Conservation (phyloP, 73 alveolate genomes). For the Paramecium bursaria region DNA sequence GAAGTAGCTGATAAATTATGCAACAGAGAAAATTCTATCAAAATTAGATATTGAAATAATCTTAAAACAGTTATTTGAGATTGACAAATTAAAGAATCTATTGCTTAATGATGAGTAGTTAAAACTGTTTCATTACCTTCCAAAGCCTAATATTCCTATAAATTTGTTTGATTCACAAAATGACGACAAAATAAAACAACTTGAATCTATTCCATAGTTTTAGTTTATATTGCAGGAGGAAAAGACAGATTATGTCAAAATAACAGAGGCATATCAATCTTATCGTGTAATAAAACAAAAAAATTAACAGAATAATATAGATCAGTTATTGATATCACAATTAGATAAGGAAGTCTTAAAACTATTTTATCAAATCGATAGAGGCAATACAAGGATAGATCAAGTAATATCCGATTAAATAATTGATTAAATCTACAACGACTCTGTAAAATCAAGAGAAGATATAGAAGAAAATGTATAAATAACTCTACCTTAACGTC, state of each 20-base stretch:
- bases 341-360: too few species aligned
- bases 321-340: too few species aligned
- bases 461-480: too few species aligned
- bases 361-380: too few species aligned
- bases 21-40: neutral
- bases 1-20: neutral
- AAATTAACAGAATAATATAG: too few species aligned
- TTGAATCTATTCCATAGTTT: neutral
- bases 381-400: too few species aligned
- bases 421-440: too few species aligned
- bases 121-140: constrained; percentile 1
- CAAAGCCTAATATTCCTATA: neutral
- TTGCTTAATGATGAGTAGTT: constrained; percentile 25
- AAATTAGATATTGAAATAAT: neutral
- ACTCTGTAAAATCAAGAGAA: too few species aligned
- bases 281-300: neutral
- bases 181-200: neutral
- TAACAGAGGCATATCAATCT: constrained; percentile 4
- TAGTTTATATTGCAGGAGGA: constrained; percentile 5
- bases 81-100: constrained; percentile 25
- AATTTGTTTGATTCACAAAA: neutral
- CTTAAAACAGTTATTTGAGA: neutral
- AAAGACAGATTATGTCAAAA: neutral
- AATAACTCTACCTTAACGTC: too few species aligned
- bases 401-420: too few species aligned